A percentile compares a stretch with the other conserved stretches of the same genome.
Conservation (phyloP, 208 protist genomes). For the Novymonas esmeraldas region DNA sequence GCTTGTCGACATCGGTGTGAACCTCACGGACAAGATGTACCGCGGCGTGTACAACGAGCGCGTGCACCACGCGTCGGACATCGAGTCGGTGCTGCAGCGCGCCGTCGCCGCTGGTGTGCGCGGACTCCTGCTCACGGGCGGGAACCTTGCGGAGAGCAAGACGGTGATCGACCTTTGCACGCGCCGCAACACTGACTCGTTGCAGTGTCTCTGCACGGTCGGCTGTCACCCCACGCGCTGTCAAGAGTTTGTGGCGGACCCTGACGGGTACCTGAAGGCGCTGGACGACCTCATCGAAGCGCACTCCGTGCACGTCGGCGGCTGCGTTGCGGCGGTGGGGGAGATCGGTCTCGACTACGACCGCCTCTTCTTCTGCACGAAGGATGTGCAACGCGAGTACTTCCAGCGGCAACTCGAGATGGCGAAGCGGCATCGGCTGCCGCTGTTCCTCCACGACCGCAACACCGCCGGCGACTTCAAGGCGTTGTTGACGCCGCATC, state of each 20-base stretch:
- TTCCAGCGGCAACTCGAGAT: conserved; percentile 86
- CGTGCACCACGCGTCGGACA: conserved; percentile 51
- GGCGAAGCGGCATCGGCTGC: conserved; percentile 76
- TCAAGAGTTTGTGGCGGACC: conserved; percentile 68
- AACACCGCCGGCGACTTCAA: conserved; percentile 91
- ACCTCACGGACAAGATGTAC: conserved; percentile 87
- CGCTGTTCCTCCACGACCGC: conserved; percentile 95
- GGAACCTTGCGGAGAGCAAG: conserved; percentile 54
- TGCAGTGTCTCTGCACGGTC: conserved; percentile 73
- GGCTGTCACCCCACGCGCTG: conserved; percentile 92
- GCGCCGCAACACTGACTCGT: conserved; percentile 33
- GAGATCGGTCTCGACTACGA: conserved; percentile 95
- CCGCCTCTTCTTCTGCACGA: conserved; percentile 89
- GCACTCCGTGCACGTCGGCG: conserved; percentile 54
- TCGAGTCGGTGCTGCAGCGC: conserved; percentile 64
- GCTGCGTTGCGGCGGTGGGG: conserved; percentile 84
- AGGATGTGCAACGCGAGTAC: conserved; percentile 87
- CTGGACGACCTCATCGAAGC: conserved; percentile 59
- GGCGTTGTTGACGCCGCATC: conserved; percentile 50
- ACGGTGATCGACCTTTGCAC: conserved; percentile 65
- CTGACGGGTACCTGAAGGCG: conserved; percentile 46
- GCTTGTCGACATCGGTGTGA: conserved; percentile 89
- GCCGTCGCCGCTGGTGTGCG: conserved; percentile 55
- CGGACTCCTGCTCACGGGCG: conserved; percentile 79
- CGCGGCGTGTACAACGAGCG: conserved; percentile 71